Evolutionary conservation across 1,284 basidiomycete species (phyloP).

Genomic region (Ceratobasidium sp.): DNA sequence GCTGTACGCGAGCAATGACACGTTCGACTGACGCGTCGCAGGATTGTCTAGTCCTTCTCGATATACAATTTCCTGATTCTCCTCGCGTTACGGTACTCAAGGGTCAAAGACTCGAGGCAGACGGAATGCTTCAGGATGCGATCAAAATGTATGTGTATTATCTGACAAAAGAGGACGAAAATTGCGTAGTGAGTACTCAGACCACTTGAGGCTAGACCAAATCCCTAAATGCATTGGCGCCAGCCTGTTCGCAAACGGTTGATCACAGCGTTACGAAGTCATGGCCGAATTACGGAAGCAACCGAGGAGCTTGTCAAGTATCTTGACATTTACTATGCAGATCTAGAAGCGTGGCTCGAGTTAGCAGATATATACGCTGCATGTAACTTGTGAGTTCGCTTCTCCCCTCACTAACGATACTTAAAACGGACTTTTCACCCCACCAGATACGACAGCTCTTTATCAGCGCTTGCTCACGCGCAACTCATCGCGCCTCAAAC

Average conservation of each 20-base stretch:
- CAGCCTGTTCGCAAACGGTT: constrained; percentile 85
- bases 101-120: constrained; percentile 84
- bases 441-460: constrained; percentile 65
- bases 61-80: constrained; percentile 78
- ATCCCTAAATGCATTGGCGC: not conserved
- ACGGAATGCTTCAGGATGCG: constrained; percentile 61
- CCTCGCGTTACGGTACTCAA: constrained; percentile 83
- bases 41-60: constrained; percentile 72
- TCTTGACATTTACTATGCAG: constrained; percentile 92
- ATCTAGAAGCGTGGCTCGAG: constrained; percentile 91
- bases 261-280: constrained; percentile 70
- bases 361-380: constrained; percentile 88
- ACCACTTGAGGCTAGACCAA: not conserved
- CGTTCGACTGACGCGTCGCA: constrained; percentile 45
- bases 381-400: constrained; percentile 69
- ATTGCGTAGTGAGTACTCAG: constrained; percentile 66
- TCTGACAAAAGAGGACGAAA: constrained; percentile 73
- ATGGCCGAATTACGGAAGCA: constrained; percentile 67
- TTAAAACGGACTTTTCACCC: not conserved
- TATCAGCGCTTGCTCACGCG: constrained; percentile 80
- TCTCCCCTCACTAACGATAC: constrained; percentile 41
- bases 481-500: constrained; percentile 85
- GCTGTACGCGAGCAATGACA: constrained; percentile 42
- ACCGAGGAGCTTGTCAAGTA: constrained; percentile 79
- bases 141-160: constrained; percentile 73